Evolutionary conservation across 1,284 basidiomycete species (phyloP), one percentile per base, ranked within the genome.

Genomic region (Apiotrichum gracile): DNA sequence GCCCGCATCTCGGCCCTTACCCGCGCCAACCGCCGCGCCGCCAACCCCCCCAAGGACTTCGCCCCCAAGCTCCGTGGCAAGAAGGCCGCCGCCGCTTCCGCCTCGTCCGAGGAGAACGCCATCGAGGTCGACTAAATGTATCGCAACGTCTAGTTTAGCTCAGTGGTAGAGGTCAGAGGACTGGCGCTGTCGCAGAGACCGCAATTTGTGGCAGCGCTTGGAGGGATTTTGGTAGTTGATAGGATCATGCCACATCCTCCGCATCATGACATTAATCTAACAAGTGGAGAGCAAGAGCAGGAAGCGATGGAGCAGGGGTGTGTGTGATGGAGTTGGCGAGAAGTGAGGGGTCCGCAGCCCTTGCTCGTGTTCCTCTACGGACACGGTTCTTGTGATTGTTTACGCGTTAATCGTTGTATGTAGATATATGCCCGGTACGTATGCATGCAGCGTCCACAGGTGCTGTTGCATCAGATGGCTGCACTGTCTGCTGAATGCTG

Each of bases 1-100:
- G 87, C 86, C 58, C 88, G 89, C 61, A 82, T 85, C 50, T 88
- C 87, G 63, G 86, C 87, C 52, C 79, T 91, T 62, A 63, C 84
- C 57, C 80, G 79, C 42, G 78, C 85, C 56, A 83, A 87, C 77
- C 83, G 82, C 73, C 84, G 85, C 75, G 82, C 82, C 76, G 66
- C 61, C 65, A 88, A 88, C 78, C 76, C 83, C 35, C 69, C 78
- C 62, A 86, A 83, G 69, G 61, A 57, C 42, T 65, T 57, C 62
- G 78, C 83, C 54, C 84, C 82, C 80, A 91, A 90, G 80, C 58
- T 76, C 62, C 82, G 89, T 65, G 87, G 87, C 60, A 85, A 84
- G 79, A 89, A 87, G 78, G 87, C 87, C 8, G 85, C 88, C 40
- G 86, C 86, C 6, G 81, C 81, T 24, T 81, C 86, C 4, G 78